phyloP scores from a whole-genome alignment of 2,329 filamentous ascomycete species.

The Hypoxylon sp. region DNA sequence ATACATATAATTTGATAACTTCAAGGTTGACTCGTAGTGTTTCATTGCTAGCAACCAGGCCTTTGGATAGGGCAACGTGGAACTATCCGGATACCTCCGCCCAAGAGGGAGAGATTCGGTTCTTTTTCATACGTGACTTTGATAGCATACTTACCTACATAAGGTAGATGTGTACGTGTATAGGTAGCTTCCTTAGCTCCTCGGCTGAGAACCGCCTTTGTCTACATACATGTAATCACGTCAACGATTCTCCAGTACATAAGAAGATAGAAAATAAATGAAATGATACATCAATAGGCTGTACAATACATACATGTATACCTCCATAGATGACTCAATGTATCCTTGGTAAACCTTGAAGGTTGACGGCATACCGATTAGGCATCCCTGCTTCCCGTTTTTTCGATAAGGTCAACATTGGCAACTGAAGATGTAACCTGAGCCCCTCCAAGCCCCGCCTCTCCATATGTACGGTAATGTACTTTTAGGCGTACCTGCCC shows the following conservation, averaged over 20 bases:
- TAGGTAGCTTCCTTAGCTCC: too few species aligned
- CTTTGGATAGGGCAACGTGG: not conserved
- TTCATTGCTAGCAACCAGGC: constrained; percentile 1
- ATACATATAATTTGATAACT: not conserved
- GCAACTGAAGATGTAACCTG: constrained; percentile 31
- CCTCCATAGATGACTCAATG: too few species aligned
- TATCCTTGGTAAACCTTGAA: not conserved
- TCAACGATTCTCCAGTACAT: not conserved
- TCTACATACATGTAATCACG: not conserved
- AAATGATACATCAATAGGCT: too few species aligned
- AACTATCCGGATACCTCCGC: not conserved
- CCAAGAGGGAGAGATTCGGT: not conserved
- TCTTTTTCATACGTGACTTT: not conserved
- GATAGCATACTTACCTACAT: not conserved
- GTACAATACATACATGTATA: too few species aligned
- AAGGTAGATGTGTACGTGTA: not conserved
- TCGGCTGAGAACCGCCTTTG: too few species aligned
- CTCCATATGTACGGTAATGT: constrained; percentile 13
- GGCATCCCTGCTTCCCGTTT: constrained; percentile 25
- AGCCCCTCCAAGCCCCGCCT: constrained; percentile 43
- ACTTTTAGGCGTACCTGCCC: constrained; percentile 14
- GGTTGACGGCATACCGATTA: constrained; percentile 26
- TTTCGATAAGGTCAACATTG: constrained; percentile 30
- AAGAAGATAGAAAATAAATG: too few species aligned
- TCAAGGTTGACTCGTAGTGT: constrained; percentile 9